Conservation (phyloP, 371 early-diverging fungal genomes). For the Mucor irregularis region DNA sequence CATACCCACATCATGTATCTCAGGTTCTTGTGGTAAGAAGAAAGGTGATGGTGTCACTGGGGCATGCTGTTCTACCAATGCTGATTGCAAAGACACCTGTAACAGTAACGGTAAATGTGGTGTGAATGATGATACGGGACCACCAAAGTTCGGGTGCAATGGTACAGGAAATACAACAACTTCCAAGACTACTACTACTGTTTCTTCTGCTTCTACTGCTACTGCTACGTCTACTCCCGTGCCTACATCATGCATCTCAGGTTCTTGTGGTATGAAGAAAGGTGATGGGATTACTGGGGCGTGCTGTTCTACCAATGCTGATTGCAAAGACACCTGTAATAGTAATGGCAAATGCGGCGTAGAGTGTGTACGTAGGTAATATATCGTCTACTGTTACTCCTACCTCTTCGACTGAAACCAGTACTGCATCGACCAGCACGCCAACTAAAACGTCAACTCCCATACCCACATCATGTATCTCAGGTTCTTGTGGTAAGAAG, state of each 20-base stretch:
- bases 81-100: constrained; percentile 16
- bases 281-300: constrained; percentile 16
- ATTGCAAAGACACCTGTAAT: constrained; percentile 11
- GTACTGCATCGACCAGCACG: too few species aligned
- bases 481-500: constrained; percentile 17
- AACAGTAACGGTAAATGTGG: not conserved
- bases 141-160: too few species aligned
- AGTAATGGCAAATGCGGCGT: too few species aligned
- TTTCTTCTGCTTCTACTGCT: not conserved
- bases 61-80: constrained; percentile 8
- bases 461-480: constrained; percentile 2
- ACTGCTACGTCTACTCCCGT: not conserved
- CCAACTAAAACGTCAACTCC: constrained; percentile 6
- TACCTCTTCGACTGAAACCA: too few species aligned
- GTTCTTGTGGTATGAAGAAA: constrained; percentile 1
- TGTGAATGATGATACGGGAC: constrained; percentile 1
- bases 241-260: constrained; percentile 5
- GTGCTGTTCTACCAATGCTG: constrained; percentile 8
- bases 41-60: constrained; percentile 15
- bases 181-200: not conserved
- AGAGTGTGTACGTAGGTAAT: too few species aligned
- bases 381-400: too few species aligned
- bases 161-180: too few species aligned
- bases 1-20: constrained; percentile 3
- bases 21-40: constrained; percentile 3